Conservation (phyloP, 352 stramenopile genomes). For the Aphanomyces invadans region DNA sequence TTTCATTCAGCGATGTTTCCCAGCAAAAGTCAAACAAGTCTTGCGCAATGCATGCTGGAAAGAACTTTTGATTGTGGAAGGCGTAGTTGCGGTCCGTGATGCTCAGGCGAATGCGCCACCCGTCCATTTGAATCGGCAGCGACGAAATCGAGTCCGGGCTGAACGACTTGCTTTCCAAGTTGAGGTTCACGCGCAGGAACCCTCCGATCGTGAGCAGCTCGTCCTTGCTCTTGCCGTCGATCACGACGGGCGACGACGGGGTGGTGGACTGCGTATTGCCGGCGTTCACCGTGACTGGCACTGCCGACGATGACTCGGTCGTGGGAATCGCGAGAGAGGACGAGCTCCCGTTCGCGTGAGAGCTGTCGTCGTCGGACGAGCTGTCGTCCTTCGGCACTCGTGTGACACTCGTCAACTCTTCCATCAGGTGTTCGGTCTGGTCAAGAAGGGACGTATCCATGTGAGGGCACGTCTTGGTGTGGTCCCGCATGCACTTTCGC, state of each 20-base stretch:
- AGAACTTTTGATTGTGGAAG: constrained; percentile 85
- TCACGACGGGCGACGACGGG: not conserved
- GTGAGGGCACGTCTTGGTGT: constrained; percentile 46
- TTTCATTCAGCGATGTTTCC: constrained; percentile 69
- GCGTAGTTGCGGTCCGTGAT: constrained; percentile 86
- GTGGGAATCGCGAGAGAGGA: not conserved
- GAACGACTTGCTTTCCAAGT: constrained; percentile 73
- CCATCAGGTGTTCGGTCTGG: constrained; percentile 59
- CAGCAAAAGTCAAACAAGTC: constrained; percentile 83
- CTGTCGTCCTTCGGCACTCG: constrained; percentile 28
- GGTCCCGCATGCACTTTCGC: constrained; percentile 56
- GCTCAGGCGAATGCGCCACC: constrained; percentile 71
- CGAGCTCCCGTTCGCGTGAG: not conserved
- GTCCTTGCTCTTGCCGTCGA: constrained; percentile 40
- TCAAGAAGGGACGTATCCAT: constrained; percentile 47
- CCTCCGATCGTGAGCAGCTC: constrained; percentile 63
- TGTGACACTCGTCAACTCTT: constrained; percentile 66
- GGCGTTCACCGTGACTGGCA: too few relatives aligned
- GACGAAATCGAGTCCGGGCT: constrained; percentile 78
- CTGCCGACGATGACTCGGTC: too few relatives aligned
- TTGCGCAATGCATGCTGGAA: constrained; percentile 54
- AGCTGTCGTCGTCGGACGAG: constrained; percentile 6
- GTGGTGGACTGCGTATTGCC: too few relatives aligned
- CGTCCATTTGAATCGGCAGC: constrained; percentile 81
- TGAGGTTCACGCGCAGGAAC: constrained; percentile 76